phyloP scores from a whole-genome alignment of 1,284 basidiomycete species.

The Apiotrichum siamense region DNA sequence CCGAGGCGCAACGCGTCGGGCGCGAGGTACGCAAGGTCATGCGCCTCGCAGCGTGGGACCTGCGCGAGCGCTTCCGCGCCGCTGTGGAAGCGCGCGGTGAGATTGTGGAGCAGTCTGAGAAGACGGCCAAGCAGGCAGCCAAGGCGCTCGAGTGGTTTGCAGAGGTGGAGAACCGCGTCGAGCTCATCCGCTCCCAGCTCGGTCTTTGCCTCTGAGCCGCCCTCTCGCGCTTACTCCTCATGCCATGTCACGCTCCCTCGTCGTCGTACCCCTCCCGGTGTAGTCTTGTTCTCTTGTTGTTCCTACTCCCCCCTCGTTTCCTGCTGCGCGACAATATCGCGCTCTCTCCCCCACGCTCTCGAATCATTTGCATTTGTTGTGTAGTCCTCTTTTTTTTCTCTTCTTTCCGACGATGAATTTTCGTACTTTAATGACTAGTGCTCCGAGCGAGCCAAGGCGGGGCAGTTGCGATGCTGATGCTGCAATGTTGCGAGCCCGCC shows the following conservation, averaged over 20 bases:
- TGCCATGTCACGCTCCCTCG: background rate
- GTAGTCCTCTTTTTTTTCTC: too few relatives aligned
- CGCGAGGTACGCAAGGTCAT: slow-evolving; percentile 93
- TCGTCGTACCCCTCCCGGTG: too few relatives aligned
- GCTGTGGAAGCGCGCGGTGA: slow-evolving; percentile 71
- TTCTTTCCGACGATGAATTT: too few relatives aligned
- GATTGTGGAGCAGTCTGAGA: slow-evolving; percentile 74
- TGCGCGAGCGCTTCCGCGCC: slow-evolving; percentile 72
- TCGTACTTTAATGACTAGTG: too few relatives aligned
- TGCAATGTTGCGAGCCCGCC: too few relatives aligned
- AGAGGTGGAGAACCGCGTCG: slow-evolving; percentile 57
- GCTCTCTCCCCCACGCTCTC: too few relatives aligned
- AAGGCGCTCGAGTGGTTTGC: slow-evolving; percentile 70
- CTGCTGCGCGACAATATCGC: too few relatives aligned
- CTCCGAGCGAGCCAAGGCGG: too few relatives aligned
- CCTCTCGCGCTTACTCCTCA: background rate
- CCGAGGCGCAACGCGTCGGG: slow-evolving; percentile 65
- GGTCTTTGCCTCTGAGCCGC: slow-evolving; percentile 25
- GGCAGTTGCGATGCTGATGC: too few relatives aligned
- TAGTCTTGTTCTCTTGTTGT: too few relatives aligned
- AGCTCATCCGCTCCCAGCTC: slow-evolving; percentile 50
- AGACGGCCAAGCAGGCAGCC: slow-evolving; percentile 60
- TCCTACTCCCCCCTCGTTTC: too few relatives aligned
- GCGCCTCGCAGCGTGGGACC: slow-evolving; percentile 84
- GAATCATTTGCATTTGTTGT: too few relatives aligned